phyloP scores from a whole-genome alignment of 208 protist species.

The Leishmania martiniquensis region DNA sequence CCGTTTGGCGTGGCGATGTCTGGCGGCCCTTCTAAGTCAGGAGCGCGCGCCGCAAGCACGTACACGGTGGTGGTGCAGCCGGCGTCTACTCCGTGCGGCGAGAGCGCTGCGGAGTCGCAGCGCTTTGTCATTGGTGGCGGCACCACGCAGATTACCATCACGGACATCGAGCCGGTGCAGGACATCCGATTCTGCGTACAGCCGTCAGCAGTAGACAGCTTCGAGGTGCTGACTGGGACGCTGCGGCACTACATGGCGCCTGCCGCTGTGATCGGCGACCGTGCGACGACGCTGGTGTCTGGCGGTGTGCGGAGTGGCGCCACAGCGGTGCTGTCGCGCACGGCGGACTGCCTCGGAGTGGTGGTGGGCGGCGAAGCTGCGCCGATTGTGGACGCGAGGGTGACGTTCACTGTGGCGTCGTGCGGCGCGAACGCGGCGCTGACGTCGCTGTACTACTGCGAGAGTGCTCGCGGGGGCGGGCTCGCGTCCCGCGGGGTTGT shows the following conservation, averaged over 20 bases:
- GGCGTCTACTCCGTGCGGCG: conserved; percentile 26
- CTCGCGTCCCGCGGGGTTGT: conserved; percentile 49
- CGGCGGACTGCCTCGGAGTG: conserved; percentile 33
- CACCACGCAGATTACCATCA: conserved; percentile 31
- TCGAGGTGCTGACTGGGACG: conserved; percentile 27
- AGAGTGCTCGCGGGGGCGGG: conserved; percentile 37
- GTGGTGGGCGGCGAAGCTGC: conserved; percentile 29
- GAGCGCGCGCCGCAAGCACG: neutral
- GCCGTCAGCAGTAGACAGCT: conserved; percentile 21
- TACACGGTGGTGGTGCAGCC: conserved; percentile 30
- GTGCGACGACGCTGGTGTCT: conserved; percentile 40
- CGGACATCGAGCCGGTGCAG: conserved; percentile 15
- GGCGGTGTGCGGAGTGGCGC: conserved; percentile 17
- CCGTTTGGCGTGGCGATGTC: conserved; percentile 37
- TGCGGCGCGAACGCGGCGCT: conserved; percentile 36
- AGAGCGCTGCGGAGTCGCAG: conserved; percentile 29
- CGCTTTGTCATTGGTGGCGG: conserved; percentile 24
- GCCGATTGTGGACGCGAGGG: conserved; percentile 26
- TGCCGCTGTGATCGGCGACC: conserved; percentile 46
- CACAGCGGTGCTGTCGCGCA: conserved; percentile 39
- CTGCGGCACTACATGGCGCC: conserved; percentile 68
- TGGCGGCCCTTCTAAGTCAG: conserved; percentile 27
- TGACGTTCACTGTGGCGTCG: conserved; percentile 38
- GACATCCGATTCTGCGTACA: conserved; percentile 38
- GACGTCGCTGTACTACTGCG: conserved; percentile 60